Evolutionary conservation across 805 yeast species (phyloP).

Genomic region (Nakazawaea populi): DNA sequence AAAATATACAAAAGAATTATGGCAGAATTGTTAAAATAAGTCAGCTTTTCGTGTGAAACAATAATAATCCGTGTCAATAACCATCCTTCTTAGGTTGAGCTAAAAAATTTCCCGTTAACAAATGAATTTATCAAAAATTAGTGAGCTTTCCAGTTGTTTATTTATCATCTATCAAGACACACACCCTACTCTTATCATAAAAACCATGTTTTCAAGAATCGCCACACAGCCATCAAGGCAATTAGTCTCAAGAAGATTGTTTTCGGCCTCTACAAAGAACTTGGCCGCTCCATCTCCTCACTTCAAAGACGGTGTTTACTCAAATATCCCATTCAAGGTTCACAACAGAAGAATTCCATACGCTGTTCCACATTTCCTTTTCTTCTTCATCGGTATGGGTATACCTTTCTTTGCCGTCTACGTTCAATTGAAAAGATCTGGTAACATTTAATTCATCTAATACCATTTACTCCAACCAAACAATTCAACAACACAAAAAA

Average conservation of each 20-base stretch:
- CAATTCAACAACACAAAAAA: background rate
- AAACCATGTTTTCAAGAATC: conserved; percentile 23
- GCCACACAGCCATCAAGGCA: conserved; percentile 16
- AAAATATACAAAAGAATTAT: background rate
- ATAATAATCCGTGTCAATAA: too few relatives aligned
- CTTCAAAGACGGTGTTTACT: conserved; percentile 79
- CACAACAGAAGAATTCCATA: conserved; percentile 90
- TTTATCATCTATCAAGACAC: background rate
- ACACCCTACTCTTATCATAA: too few relatives aligned
- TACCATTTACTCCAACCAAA: too few relatives aligned
- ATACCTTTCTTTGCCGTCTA: conserved; percentile 74
- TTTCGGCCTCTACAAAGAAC: conserved; percentile 48
- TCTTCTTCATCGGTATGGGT: conserved; percentile 59
- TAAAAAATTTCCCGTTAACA: background rate
- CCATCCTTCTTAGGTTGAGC: too few relatives aligned
- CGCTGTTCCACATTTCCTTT: conserved; percentile 75
- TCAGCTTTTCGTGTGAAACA: too few relatives aligned
- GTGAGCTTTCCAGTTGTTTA: background rate
- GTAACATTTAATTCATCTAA: conserved; percentile 24
- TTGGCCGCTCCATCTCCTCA: conserved; percentile 32
- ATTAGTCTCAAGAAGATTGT: conserved; percentile 32
- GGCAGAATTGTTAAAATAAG: background rate
- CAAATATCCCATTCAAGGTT: conserved; percentile 91
- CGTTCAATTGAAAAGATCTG: conserved; percentile 87
- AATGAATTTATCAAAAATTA: background rate